phyloP scores from a whole-genome alignment of 768 basidiomycete genomes.

The Leccinellum albellum region DNA sequence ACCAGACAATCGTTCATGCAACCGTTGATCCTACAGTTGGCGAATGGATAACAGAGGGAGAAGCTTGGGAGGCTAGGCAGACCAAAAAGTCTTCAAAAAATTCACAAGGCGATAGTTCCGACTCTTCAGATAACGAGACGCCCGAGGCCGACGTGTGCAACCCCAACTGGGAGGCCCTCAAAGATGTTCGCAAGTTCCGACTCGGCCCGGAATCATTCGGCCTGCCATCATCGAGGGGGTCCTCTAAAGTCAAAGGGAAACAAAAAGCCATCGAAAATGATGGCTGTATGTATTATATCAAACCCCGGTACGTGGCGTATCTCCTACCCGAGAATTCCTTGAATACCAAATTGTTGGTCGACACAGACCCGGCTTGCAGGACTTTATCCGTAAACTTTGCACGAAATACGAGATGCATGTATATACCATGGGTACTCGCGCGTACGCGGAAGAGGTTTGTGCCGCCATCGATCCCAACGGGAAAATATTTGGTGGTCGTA shows the following conservation, averaged over 20 bases:
- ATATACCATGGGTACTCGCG: slow-evolving; percentile 98
- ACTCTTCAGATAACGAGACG: slow-evolving; percentile 38
- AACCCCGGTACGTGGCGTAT: slow-evolving; percentile 69
- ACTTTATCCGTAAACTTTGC: slow-evolving; percentile 70
- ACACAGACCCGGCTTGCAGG: slow-evolving; percentile 72
- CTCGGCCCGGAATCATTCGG: slow-evolving; percentile 74
- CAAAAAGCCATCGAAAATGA: slow-evolving; percentile 65
- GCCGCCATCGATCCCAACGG: slow-evolving; percentile 88
- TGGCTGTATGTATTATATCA: slow-evolving; percentile 95
- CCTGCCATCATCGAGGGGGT: slow-evolving; percentile 40
- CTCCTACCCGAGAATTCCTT: not conserved
- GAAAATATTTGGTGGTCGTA: slow-evolving; percentile 78
- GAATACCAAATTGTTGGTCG: not conserved
- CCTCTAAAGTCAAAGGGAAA: slow-evolving; percentile 51
- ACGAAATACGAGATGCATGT: slow-evolving; percentile 97
- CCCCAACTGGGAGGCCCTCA: slow-evolving; percentile 89
- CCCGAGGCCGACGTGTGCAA: slow-evolving; percentile 64
- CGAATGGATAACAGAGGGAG: slow-evolving; percentile 90
- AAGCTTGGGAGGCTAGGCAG: slow-evolving; percentile 70
- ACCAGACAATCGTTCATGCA: slow-evolving; percentile 98
- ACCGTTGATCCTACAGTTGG: slow-evolving; percentile 98
- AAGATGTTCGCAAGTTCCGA: slow-evolving; percentile 86
- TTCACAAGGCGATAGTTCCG: slow-evolving; percentile 28
- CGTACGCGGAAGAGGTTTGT: slow-evolving; percentile 95
- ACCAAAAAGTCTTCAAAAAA: slow-evolving; percentile 37